phyloP scores from a whole-genome alignment of 805 yeast species.

The Metschnikowia lachancei region DNA sequence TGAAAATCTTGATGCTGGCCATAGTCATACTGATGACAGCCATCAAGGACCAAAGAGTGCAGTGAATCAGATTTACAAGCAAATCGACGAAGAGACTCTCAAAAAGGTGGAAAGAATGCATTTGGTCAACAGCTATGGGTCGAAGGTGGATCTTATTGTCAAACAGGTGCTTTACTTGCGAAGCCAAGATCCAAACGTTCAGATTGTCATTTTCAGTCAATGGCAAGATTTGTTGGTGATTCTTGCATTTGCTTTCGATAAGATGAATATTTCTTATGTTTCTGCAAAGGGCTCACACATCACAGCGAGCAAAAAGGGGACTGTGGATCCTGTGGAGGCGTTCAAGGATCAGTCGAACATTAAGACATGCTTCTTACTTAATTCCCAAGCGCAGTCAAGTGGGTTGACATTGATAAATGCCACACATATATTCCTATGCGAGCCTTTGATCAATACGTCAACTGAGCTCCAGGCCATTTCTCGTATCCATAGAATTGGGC shows the following conservation, averaged over 20 bases:
- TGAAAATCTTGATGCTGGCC: constrained; percentile 36
- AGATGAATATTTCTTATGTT: constrained; percentile 54
- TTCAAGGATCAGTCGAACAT: constrained; percentile 57
- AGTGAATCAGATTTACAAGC: constrained; percentile 37
- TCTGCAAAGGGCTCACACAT: constrained; percentile 47
- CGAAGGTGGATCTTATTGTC: constrained; percentile 82
- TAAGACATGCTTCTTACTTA: constrained; percentile 80
- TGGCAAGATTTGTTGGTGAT: constrained; percentile 74
- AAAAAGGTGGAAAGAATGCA: constrained; percentile 41
- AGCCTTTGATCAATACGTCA: constrained; percentile 85
- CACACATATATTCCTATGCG: constrained; percentile 86
- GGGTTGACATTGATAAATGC: constrained; percentile 92
- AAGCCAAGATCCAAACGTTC: constrained; percentile 56
- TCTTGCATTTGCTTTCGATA: constrained; percentile 61
- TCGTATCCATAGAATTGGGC: constrained; percentile 91
- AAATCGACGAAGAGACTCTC: constrained; percentile 41
- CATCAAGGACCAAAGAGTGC: constrained; percentile 1
- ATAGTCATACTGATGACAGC: constrained; percentile 1
- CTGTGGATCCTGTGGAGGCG: constrained; percentile 38
- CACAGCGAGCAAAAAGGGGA: constrained; percentile 2
- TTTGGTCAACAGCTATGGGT: constrained; percentile 56
- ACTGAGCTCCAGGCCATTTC: constrained; percentile 90
- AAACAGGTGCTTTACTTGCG: constrained; percentile 67
- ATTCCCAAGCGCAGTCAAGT: constrained; percentile 84
- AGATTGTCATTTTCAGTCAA: constrained; percentile 85